These are phyloP conservation scores for Saccharomyces hybrid DNA, from an alignment of 1,139 yeast genomes.

Conservation along the genomic window DNA sequence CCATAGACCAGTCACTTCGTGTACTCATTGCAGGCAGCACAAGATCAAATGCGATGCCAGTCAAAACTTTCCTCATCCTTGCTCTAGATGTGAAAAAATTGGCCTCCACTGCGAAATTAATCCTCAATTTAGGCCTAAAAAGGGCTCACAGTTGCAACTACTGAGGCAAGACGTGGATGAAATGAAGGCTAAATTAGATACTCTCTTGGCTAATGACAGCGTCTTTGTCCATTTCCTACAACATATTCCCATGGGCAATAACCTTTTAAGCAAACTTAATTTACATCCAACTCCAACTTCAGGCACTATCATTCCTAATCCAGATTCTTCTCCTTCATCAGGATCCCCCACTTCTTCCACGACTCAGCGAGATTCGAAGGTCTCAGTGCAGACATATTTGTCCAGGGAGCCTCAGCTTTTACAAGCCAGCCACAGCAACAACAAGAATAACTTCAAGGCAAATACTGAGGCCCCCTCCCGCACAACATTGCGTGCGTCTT, in stretches of 20 bases:
- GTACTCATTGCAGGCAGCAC: conserved; percentile 92
- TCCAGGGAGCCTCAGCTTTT: conserved; percentile 33
- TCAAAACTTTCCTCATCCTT: conserved; percentile 74
- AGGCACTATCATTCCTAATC: not conserved
- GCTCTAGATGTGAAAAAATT: conserved; percentile 77
- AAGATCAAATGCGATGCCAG: conserved; percentile 90
- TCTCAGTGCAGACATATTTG: conserved; percentile 30
- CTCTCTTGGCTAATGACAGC: conserved; percentile 62
- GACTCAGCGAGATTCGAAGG: conserved; percentile 8
- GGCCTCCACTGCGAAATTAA: conserved; percentile 79
- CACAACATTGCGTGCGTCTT: not conserved
- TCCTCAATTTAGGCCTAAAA: conserved; percentile 85
- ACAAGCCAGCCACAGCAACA: not conserved
- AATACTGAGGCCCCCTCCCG: not conserved
- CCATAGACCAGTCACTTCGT: conserved; percentile 83
- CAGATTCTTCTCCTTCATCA: not conserved
- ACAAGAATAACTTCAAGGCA: not conserved
- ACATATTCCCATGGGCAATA: conserved; percentile 6
- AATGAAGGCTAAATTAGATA: conserved; percentile 67
- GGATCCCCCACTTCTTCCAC: conserved; percentile 1
- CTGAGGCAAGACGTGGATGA: conserved; percentile 81
- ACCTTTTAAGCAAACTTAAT: conserved; percentile 4
- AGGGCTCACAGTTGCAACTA: conserved; percentile 83
- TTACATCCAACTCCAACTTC: not conserved
- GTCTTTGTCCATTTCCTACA: conserved; percentile 43